Evolutionary conservation across 164 flowering plant genomes (phyloP).

Genomic region (Saururus chinensis): DNA sequence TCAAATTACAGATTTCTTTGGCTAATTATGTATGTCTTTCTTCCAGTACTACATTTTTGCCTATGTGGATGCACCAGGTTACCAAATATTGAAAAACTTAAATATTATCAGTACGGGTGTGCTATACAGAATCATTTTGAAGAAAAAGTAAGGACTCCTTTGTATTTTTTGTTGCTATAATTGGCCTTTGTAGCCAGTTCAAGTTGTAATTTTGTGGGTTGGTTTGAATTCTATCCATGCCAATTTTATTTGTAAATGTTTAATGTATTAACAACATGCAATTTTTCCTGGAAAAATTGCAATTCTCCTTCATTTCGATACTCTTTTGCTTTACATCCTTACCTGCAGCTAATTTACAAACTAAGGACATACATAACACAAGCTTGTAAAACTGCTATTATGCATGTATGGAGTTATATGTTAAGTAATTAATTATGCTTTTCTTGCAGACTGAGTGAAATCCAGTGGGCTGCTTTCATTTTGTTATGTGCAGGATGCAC

Average conservation of each 20-base stretch:
- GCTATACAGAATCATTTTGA: constrained; percentile 79
- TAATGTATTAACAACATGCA: too few species aligned
- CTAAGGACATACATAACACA: too few species aligned
- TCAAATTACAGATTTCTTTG: constrained; percentile 1
- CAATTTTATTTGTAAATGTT: too few species aligned
- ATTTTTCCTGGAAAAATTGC: too few species aligned
- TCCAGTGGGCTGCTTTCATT: constrained; percentile 97
- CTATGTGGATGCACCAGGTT: constrained; percentile 98
- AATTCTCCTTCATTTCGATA: too few species aligned
- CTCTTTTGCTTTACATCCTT: too few species aligned
- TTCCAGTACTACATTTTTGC: constrained; percentile 96
- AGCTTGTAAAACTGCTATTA: too few species aligned
- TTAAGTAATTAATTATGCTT: not conserved
- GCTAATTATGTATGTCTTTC: constrained; percentile 3
- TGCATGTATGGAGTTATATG: not conserved
- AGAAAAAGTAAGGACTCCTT: constrained; percentile 53
- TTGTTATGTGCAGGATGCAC: constrained; percentile 89
- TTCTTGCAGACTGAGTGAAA: constrained; percentile 74
- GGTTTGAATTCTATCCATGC: too few species aligned
- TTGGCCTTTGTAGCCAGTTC: not conserved
- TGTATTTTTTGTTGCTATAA: not conserved
- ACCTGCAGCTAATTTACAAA: too few species aligned
- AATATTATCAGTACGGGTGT: constrained; percentile 96
- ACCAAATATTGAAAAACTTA: constrained; percentile 90
- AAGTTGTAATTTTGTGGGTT: not conserved